These are phyloP conservation scores for Phaffia australis DNA, from an alignment of 768 basidiomycete genomes.

Conservation along the genomic window DNA sequence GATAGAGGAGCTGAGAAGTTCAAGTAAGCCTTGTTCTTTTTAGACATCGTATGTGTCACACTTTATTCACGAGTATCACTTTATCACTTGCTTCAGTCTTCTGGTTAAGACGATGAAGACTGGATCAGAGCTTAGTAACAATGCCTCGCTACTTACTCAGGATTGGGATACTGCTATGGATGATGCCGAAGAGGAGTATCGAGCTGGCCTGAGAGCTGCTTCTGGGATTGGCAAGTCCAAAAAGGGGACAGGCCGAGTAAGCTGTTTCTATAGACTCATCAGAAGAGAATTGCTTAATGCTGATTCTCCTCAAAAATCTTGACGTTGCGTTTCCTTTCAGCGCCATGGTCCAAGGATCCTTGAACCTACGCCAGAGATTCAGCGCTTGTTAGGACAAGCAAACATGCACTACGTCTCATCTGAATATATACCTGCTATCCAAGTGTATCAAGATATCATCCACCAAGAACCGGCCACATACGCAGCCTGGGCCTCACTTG, in stretches of 20 bases:
- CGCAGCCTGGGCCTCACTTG: slow-evolving; percentile 77
- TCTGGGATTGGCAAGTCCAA: slow-evolving; percentile 24
- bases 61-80: background rate
- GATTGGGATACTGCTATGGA: slow-evolving; percentile 55
- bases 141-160: slow-evolving; percentile 42
- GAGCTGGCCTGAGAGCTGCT: slow-evolving; percentile 10
- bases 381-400: slow-evolving; percentile 61
- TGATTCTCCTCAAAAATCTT: background rate
- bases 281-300: background rate
- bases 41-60: background rate
- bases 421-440: slow-evolving; percentile 56
- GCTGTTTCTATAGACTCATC: background rate
- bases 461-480: slow-evolving; percentile 79
- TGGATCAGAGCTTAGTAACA: slow-evolving; percentile 42
- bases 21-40: background rate
- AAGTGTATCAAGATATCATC: slow-evolving; percentile 81
- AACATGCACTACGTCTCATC: slow-evolving; percentile 74
- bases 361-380: slow-evolving; percentile 37
- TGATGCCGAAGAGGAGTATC: slow-evolving; percentile 23
- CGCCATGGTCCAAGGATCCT: slow-evolving; percentile 28
- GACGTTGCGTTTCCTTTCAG: slow-evolving; percentile 26
- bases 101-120: slow-evolving; percentile 57
- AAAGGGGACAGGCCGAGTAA: background rate
- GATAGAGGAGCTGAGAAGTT: slow-evolving; percentile 8
- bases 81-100: slow-evolving; percentile 42